Evolutionary conservation across 306 rosid species (phyloP), one percentile per base, ranked within the genome.

Genomic region (Medicago arabica): DNA sequence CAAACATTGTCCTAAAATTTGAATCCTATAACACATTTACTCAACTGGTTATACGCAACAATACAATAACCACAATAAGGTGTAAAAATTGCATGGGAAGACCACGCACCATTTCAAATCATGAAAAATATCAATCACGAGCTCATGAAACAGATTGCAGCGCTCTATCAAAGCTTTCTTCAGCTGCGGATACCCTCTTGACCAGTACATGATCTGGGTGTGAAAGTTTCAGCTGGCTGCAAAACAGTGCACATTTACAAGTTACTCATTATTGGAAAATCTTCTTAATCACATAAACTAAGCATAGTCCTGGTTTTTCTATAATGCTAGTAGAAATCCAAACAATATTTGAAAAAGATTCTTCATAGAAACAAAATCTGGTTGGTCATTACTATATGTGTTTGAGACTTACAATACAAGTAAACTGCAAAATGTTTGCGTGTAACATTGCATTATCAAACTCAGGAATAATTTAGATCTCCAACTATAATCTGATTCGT

Each of bases 201-300:
- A 96, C 90, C 17, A 96, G 97, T 38, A 87, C 54, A 74, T 96
- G 98, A 53, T 92, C 93, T 9, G 98, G 91, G 88, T 92, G 97
- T 9, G 96, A 72, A 77, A 96, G 91, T 86, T 88, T 92, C 88
- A 96, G 88, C 62, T 92, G 99, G 91, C 99, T 96, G 98, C 84
- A 90, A 84, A 75, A 41, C 70, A 81, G 67, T 6, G 15, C 15
- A 23, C 76, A 60, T 21, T 58, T 12, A 31, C 72, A 64, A 49
- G 75, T 12, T n/a, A 69, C 4, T 51, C 67, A 18, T 34, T 17
- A 21, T 71, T 41, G 53, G 8, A 58, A 53, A 63, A 53, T 13
- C 15, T 17, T 61, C 49, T 44, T 43, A 9, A 15, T 66, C 18
- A 6, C 18, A 31, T 25, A 55, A 73, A 51, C 51, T n/a, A 47